phyloP scores from a whole-genome alignment of 331 rosid species.

The Quercus tomentella region DNA sequence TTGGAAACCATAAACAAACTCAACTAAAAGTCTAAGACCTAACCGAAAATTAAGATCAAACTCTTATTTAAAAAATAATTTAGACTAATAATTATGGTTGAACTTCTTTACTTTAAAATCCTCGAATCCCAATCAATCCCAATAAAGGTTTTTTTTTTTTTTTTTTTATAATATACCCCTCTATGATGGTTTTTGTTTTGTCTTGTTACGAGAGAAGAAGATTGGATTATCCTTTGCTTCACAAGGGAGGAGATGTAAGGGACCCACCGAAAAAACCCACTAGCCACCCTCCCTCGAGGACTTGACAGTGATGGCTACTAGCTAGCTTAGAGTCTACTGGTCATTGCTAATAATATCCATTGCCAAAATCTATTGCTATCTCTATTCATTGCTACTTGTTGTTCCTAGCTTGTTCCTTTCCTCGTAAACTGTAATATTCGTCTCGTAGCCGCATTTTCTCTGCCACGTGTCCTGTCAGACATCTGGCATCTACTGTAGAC shows the following conservation, averaged over 20 bases:
- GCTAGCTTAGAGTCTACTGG: not conserved
- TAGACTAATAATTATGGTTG: too few relatives aligned
- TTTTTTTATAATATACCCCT: not conserved
- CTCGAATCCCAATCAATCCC: not conserved
- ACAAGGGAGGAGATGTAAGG: constrained; percentile 36
- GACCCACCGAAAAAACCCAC: constrained; percentile 30
- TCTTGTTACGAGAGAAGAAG: not conserved
- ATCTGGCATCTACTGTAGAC: constrained; percentile 3
- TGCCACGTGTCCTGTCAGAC: constrained; percentile 37
- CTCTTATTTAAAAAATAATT: too few relatives aligned
- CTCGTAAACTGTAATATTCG: constrained; percentile 53
- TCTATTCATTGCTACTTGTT: too few relatives aligned
- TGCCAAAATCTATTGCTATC: too few relatives aligned
- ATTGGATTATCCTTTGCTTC: constrained; percentile 46
- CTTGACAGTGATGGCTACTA: not conserved
- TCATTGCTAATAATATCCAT: not conserved
- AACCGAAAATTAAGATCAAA: too few relatives aligned
- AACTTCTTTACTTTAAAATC: too few relatives aligned
- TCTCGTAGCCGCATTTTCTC: constrained; percentile 28
- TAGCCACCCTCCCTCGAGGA: constrained; percentile 10
- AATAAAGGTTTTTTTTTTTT: too few relatives aligned
- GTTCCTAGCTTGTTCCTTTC: constrained; percentile 9
- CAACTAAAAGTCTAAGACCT: too few relatives aligned
- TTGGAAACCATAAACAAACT: too few relatives aligned
- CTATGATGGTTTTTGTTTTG: not conserved